Percentiles rank a stretch among this genome's conserved stretches.
Conservation (phyloP, 2,329 filamentous ascomycete species). For the Elsinoe arachidis region DNA sequence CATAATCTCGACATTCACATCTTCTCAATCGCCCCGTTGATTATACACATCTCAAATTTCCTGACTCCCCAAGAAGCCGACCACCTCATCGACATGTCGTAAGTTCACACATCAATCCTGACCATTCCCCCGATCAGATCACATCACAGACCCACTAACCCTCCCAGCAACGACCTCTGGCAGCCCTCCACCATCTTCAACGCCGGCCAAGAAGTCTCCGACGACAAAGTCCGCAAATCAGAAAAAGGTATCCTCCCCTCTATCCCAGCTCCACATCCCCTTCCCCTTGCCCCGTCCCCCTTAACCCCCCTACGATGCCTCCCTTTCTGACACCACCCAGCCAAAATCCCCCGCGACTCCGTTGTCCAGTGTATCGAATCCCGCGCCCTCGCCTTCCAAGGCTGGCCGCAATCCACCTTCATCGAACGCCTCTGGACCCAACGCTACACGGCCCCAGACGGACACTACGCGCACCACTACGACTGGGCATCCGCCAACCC, state of each 20-base stretch:
- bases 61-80: constrained; percentile 40
- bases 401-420: constrained; percentile 49
- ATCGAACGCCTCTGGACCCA: constrained; percentile 55
- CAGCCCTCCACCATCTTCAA: constrained; percentile 47
- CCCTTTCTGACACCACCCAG: constrained; percentile 23
- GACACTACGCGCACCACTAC: constrained; percentile 52
- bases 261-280: background rate
- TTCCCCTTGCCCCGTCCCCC: constrained; percentile 22
- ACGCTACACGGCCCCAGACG: constrained; percentile 44
- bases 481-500: constrained; percentile 43
- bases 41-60: constrained; percentile 52
- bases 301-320: background rate
- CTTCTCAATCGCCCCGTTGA: constrained; percentile 44
- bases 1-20: constrained; percentile 39
- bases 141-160: constrained; percentile 10
- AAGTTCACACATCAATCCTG: constrained; percentile 14
- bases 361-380: constrained; percentile 51
- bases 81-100: constrained; percentile 48
- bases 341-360: constrained; percentile 37
- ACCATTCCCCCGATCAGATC: background rate
- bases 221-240: constrained; percentile 44
- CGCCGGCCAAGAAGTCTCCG: constrained; percentile 37
- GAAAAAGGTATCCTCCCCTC: constrained; percentile 35
- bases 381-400: constrained; percentile 51
- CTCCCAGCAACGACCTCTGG: constrained; percentile 38